Base-by-base conservation (phyloP, 768 basidiomycete genomes). In the Auricularia sp. region DNA sequence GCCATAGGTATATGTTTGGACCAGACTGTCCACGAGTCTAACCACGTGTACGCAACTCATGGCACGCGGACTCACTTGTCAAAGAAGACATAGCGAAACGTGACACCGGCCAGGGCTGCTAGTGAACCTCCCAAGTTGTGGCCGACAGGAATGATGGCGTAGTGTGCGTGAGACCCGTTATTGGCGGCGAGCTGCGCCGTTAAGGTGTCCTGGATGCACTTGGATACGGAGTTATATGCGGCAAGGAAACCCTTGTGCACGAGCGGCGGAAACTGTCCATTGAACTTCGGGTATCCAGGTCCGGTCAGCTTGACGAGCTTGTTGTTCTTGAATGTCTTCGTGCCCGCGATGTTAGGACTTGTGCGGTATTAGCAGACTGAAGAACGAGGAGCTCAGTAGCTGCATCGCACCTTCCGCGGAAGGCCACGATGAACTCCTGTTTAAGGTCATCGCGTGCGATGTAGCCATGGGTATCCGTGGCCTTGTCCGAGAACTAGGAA, bases 171-270 rank as follows among this genome's bases (percentile, higher is more conserved):
- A 6, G 56, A 29, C 18, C 47, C 47, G 47, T 51, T 51, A 21
- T 51, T 51, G 3, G 65, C 64, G 11, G 69, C 66, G 1, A 81
- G 68, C 65, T 82, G 77, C 7, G 69, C 64, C 5, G 71, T 67
- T 3, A 84, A 64, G 23, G 78, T 71, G 12, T 72, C 64, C 8
- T 77, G 69, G 36, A 83, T 74, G 68, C 79, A 73, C 1, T 75
- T 14, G 14, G 77, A 77, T 61, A 84, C 73, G 2, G 81, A 79
- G 62, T 82, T 75, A 73, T 68, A 83, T 81, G 78, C 79, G 23
- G 77, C 29, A 18, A 83, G 74, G 67, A 84, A 83, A 1, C 83
- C 83, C 33, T 72, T 73, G 71, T 84, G 83, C 0, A 83, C 81
- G n/a, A 74, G 71, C 3, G 74, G 71, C 34, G 78, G 47, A 18